Percentiles rank a stretch among this genome's conserved stretches.
These are phyloP conservation scores for Leccinum obscurum DNA, from an alignment of 768 basidiomycete species.

Conservation along the genomic window DNA sequence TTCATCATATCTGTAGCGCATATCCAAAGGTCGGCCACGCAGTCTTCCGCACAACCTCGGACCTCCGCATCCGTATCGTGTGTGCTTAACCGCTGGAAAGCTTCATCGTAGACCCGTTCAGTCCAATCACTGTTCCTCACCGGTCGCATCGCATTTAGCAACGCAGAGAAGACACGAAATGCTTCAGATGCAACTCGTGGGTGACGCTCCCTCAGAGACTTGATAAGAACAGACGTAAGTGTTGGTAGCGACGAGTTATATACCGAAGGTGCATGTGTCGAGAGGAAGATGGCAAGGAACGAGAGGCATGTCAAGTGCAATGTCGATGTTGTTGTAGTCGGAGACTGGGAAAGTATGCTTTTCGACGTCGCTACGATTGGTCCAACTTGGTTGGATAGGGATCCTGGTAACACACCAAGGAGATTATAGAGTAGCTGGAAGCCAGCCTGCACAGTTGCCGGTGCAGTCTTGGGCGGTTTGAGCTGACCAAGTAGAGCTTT, in stretches of 20 bases:
- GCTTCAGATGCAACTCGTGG: slow-evolving; percentile 88
- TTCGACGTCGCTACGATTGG: slow-evolving; percentile 65
- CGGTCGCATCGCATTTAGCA: slow-evolving; percentile 76
- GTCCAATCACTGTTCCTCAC: slow-evolving; percentile 65
- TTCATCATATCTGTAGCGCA: slow-evolving; percentile 74
- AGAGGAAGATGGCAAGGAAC: slow-evolving; percentile 85
- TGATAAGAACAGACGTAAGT: slow-evolving; percentile 74
- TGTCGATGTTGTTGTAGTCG: slow-evolving; percentile 75
- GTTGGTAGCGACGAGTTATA: slow-evolving; percentile 62
- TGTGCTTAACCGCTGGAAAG: slow-evolving; percentile 64
- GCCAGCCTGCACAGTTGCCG: slow-evolving; percentile 80
- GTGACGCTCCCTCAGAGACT: slow-evolving; percentile 76
- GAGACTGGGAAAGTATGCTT: slow-evolving; percentile 61
- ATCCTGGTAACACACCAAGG: slow-evolving; percentile 80
- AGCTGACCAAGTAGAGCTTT: slow-evolving; percentile 86
- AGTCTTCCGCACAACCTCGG: slow-evolving; percentile 76
- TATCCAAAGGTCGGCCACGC: slow-evolving; percentile 85
- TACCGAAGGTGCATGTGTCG: slow-evolving; percentile 55
- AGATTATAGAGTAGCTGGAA: slow-evolving; percentile 78
- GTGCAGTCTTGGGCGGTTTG: slow-evolving; percentile 73
- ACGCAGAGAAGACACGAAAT: slow-evolving; percentile 82
- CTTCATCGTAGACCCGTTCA: slow-evolving; percentile 72
- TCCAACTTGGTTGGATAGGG: slow-evolving; percentile 66
- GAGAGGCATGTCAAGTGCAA: slow-evolving; percentile 83
- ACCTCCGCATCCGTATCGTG: slow-evolving; percentile 94